Conservation (phyloP, 2,329 filamentous ascomycete genomes). For the Ascochyta clinopodiicola region DNA sequence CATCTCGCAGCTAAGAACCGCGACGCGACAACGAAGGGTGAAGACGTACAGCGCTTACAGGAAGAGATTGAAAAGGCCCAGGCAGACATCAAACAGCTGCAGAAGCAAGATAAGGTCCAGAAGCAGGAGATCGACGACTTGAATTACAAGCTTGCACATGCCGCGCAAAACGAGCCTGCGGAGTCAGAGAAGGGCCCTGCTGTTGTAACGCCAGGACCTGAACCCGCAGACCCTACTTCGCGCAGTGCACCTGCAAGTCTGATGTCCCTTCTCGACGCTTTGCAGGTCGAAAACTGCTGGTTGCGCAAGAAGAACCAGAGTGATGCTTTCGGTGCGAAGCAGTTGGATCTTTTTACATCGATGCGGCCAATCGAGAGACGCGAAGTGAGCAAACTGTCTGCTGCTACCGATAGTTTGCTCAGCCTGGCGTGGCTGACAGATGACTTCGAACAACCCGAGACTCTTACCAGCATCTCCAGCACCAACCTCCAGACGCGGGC, state of each 20-base stretch:
- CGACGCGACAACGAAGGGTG: slow-evolving; percentile 36
- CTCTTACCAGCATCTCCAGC: slow-evolving; percentile 12
- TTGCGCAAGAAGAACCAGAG: slow-evolving; percentile 34
- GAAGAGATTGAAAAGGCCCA: slow-evolving; percentile 28
- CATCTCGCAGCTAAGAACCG: slow-evolving; percentile 73
- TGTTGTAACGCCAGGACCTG: slow-evolving; percentile 16
- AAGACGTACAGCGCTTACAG: slow-evolving; percentile 30
- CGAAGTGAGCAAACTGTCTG: slow-evolving; percentile 7
- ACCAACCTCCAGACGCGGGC: neutral
- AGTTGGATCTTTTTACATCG: slow-evolving; percentile 6
- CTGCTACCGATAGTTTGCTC: slow-evolving; percentile 6
- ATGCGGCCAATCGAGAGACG: slow-evolving; percentile 7
- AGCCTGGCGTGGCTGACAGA: slow-evolving; percentile 13
- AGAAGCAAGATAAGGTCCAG: slow-evolving; percentile 25
- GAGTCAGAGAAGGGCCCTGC: slow-evolving; percentile 13
- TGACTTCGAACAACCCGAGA: slow-evolving; percentile 1
- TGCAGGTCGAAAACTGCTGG: slow-evolving; percentile 41
- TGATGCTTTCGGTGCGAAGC: slow-evolving; percentile 18
- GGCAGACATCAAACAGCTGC: slow-evolving; percentile 29
- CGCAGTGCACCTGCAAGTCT: slow-evolving; percentile 21
- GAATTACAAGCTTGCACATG: slow-evolving; percentile 14
- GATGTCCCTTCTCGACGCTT: slow-evolving; percentile 30
- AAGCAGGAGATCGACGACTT: slow-evolving; percentile 28
- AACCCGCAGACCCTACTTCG: slow-evolving; percentile 16
- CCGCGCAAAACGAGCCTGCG: slow-evolving; percentile 6